Conservation (phyloP, 768 basidiomycete species). For the Amanita jacksonii region DNA sequence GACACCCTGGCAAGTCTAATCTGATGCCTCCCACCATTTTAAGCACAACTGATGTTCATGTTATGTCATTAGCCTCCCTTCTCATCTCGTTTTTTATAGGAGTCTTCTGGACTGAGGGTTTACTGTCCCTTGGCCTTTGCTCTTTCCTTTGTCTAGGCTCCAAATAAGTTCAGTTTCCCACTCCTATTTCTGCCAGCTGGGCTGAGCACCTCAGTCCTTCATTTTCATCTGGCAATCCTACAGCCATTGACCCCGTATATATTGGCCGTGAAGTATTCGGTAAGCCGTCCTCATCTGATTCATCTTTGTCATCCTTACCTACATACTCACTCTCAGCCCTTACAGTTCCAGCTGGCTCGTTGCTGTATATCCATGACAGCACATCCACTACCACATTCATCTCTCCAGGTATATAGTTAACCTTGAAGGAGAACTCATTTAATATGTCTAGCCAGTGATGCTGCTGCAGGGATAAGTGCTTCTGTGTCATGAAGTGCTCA, state of each 20-base stretch:
- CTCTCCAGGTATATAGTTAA: slow-evolving; percentile 23
- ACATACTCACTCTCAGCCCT: slow-evolving; percentile 14
- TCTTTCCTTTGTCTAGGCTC: too few relatives aligned
- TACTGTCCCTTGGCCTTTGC: too few relatives aligned
- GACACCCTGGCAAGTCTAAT: slow-evolving; percentile 3
- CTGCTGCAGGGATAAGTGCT: slow-evolving; percentile 22
- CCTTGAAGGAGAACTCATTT: slow-evolving; percentile 26
- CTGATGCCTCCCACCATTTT: slow-evolving; percentile 2
- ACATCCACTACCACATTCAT: slow-evolving; percentile 7
- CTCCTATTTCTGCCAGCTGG: too few relatives aligned
- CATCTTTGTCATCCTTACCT: slow-evolving; percentile 11
- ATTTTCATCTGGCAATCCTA: too few relatives aligned
- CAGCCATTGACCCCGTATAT: too few relatives aligned
- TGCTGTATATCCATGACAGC: too few relatives aligned
- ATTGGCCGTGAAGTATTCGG: too few relatives aligned
- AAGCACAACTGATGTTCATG: too few relatives aligned
- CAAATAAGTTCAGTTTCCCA: neutral
- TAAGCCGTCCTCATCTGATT: neutral
- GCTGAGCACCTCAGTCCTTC: too few relatives aligned
- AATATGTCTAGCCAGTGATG: slow-evolving; percentile 22
- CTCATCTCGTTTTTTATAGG: too few relatives aligned
- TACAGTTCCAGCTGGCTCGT: slow-evolving; percentile 12
- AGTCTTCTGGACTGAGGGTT: too few relatives aligned
- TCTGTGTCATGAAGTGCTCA: slow-evolving; percentile 20
- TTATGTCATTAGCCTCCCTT: too few relatives aligned